A percentile compares a stretch with the other conserved stretches of the same genome.
Conservation (phyloP, 148 eudicot genomes). For the Rhododendron mucronatum region DNA sequence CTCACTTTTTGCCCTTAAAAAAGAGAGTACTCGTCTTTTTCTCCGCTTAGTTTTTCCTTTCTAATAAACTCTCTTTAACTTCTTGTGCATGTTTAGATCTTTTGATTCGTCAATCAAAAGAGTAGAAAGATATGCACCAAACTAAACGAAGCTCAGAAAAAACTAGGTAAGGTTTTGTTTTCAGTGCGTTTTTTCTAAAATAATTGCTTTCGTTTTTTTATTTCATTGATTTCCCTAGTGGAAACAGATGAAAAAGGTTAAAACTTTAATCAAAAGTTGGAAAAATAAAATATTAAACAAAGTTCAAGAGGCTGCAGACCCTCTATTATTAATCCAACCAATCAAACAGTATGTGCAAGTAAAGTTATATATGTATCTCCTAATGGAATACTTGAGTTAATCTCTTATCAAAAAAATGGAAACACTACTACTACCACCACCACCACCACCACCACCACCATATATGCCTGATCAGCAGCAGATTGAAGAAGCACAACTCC, state of each 20-base stretch:
- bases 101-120: not conserved
- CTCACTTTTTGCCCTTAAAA: not conserved
- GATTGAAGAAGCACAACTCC: constrained; percentile 7
- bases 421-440: not conserved
- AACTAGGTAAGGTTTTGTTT: not conserved
- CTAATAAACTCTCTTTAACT: not conserved
- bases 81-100: not conserved
- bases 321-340: not conserved
- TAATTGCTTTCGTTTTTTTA: not conserved
- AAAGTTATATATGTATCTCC: not conserved
- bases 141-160: not conserved
- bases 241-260: not conserved
- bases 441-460: constrained; percentile 2
- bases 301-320: not conserved
- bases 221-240: not conserved
- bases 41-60: too few species aligned
- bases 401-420: constrained; percentile 14
- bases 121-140: not conserved
- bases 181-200: not conserved
- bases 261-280: not conserved
- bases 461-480: constrained; percentile 17
- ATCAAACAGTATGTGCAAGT: not conserved
- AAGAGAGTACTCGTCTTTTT: too few species aligned
- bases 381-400: too few species aligned
- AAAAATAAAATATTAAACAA: not conserved